phyloP scores from a whole-genome alignment of 2,329 filamentous ascomycete species.

The Corniculantispora saksenae region DNA sequence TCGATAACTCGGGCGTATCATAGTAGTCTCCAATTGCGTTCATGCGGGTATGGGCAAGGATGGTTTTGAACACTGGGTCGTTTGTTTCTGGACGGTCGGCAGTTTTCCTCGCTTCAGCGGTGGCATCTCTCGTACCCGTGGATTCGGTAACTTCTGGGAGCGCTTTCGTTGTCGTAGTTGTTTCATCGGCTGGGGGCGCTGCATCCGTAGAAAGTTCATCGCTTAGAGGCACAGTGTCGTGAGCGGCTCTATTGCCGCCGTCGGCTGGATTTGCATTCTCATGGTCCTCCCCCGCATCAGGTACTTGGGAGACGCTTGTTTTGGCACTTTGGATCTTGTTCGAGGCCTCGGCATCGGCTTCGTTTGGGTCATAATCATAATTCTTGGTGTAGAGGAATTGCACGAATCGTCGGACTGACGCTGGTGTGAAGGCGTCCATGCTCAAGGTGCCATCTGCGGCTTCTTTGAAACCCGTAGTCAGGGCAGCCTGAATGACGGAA shows the following conservation, averaged over 20 bases:
- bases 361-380: neutral
- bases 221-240: no score
- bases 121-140: neutral
- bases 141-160: no score
- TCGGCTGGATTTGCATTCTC: no score
- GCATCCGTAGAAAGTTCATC: no score
- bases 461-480: neutral
- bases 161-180: no score
- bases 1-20: neutral
- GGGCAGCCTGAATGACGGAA: neutral
- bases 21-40: constrained; percentile 5
- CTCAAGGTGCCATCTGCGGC: neutral
- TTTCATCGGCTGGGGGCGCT: no score
- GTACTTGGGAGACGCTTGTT: no score
- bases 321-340: neutral
- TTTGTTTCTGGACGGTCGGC: neutral
- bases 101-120: neutral
- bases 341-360: neutral
- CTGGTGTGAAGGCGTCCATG: neutral
- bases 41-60: constrained; percentile 4
- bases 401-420: neutral
- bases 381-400: neutral
- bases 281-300: no score
- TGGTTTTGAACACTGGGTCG: neutral
- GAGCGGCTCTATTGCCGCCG: no score